Evolutionary conservation across 2,329 filamentous ascomycete species (phyloP).

Genomic region (Pseudofabraea citricarpa): DNA sequence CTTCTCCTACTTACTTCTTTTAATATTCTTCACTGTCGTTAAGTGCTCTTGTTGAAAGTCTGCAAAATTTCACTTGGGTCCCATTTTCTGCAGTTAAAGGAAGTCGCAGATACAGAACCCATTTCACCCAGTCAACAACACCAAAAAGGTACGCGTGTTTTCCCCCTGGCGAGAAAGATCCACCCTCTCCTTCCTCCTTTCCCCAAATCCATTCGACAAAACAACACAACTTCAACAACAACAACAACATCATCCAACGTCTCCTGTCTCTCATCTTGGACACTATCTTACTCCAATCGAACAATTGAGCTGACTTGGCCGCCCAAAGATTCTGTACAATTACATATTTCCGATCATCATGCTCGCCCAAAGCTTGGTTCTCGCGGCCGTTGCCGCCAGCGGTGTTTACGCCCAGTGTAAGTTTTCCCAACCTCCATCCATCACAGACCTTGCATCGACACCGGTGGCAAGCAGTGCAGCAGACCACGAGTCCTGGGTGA

Average conservation of each 20-base stretch:
- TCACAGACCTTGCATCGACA: not conserved
- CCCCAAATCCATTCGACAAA: not conserved
- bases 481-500: no score
- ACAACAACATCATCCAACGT: conserved; percentile 10
- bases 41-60: conserved; percentile 1
- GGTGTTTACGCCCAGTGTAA: conserved; percentile 22
- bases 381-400: conserved; percentile 17
- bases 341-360: conserved; percentile 20
- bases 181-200: not conserved
- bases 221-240: conserved; percentile 6
- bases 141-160: not conserved
- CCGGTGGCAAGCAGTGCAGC: not conserved
- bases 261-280: conserved; percentile 12
- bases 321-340: conserved; percentile 17
- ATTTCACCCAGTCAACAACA: not conserved
- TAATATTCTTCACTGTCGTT: conserved; percentile 4
- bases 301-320: conserved; percentile 16
- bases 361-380: conserved; percentile 18
- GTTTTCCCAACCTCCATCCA: conserved; percentile 2
- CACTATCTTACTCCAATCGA: conserved; percentile 4
- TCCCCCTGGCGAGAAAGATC: no score
- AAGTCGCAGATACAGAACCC: not conserved
- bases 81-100: not conserved
- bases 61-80: not conserved
- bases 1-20: conserved; percentile 2